Base-by-base conservation (phyloP, 2,329 filamentous ascomycete species). In the Trichoderma sp. region DNA sequence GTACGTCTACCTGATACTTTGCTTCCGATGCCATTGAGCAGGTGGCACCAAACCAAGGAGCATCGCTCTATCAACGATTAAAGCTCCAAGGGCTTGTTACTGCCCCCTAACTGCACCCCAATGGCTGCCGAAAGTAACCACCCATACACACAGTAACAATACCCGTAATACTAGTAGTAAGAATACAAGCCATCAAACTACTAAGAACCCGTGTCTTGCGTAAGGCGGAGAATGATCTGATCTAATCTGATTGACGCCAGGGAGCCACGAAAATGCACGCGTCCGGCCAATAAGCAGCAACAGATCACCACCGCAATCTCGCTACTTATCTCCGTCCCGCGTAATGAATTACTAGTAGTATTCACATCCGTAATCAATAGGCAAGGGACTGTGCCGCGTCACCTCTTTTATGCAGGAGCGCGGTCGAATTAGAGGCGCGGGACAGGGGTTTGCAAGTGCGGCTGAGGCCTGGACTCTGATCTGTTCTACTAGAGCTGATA, bases 391-490 rank as follows among this genome's bases (percentile, higher is more conserved):
- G 5, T 10, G 22, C 42, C 34, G 37, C 37, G 37, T 34, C n/a
- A n/a, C 37, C 27, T 59, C 57, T 45, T 17, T 19, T 45, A 19
- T 59, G 37, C 37, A 59, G 37, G 37, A 58, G 54, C 19, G 25
- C 35, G 13, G 57, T 45, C 57, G 25, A 45, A 42, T 19, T 5
- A 13, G 22, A 59, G 22, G 37, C n/a, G 25, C n/a, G 37, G 32
- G 57, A 45, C 57, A 59, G 57, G 57, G 57, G 37, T 25, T 39
- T 29, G 35, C 37, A 48, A 32, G 25, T 59, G 57, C 57, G 57
- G 57, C 57, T 59, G 57, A 59, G 54, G 34, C n/a, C 54, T 39
- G 34, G 54, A 58, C 22, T 57, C 12, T 56, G n/a, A n/a, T n/a
- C n/a, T 22, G 50, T 15, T 17, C 9, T 12, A 25, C 29, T 35